Evolutionary conservation across 352 stramenopile species (phyloP), one percentile per base, ranked within the genome.

Genomic region (Globisporangium nodosum): DNA sequence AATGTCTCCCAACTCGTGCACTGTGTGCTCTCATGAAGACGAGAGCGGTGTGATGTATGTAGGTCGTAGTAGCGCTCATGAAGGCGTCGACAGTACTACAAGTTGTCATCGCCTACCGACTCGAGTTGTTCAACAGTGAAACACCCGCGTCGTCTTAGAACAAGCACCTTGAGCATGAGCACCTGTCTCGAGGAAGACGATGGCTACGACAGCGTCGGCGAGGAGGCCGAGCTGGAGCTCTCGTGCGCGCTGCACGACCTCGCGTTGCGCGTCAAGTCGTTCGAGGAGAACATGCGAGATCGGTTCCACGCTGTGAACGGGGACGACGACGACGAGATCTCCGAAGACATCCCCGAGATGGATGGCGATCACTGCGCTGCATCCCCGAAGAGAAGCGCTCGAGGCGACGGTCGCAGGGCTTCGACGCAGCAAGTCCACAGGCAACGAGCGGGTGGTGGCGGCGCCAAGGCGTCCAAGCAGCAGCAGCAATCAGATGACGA

Each of bases 181-280:
- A 48, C 37, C 40, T 39, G 18, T 12, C 33, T 61, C 47, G 43
- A 56, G 8, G 68, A 74, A 49, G 74, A 81, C 49, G 76, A 82
- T 57, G 73, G 75, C 45, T 69, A 80, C 39, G 79, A 84, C 52
- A 86, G 74, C 47, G 72, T 92, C 20, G 79, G 76, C 53, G 79
- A 92, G 64, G 82, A 92, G 50, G 76, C 79, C 3, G 79, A 90
- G 68, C 71, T 90, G 8, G 78, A 90, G 61, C 69, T 90, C 24
- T 90, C 82, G 6, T 92, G 82, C 39, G 79, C 79, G 46, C 62
- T 92, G 47, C 78, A 92, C 37, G 80, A 89, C 60, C 62, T 92
- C 42, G 74, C 79, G 3, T 52, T 78, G 47, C 73, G 69, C 11
- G 78, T 89, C 45, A 88, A 89, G 63, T 74, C 54, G 6, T 90